phyloP scores from a whole-genome alignment of 2,329 filamentous ascomycete species.

The Sclerotinia spermophila region DNA sequence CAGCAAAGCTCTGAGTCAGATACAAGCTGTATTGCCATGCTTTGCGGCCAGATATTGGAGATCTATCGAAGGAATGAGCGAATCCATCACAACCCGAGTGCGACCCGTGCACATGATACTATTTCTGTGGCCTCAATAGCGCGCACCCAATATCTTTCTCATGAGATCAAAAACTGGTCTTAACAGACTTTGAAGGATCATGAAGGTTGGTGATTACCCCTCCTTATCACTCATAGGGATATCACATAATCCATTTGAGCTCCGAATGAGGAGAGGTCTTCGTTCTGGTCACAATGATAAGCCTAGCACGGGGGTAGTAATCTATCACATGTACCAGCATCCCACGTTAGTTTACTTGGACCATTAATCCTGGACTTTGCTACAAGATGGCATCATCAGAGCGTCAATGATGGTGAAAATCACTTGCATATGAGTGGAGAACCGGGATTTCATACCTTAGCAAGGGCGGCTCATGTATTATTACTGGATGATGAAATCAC shows the following conservation, averaged over 20 bases:
- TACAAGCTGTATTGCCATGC: background rate
- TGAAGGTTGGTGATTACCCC: background rate
- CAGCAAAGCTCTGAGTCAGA: background rate
- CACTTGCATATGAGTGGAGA: conserved; percentile 13
- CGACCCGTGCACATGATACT: background rate
- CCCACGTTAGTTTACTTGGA: background rate
- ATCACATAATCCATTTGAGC: background rate
- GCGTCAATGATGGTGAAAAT: conserved; percentile 3
- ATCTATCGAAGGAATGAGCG: background rate
- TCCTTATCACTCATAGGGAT: background rate
- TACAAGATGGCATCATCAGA: background rate
- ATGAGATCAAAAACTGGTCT: background rate
- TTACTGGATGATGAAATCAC: background rate
- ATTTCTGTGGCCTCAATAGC: background rate
- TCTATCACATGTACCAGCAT: background rate
- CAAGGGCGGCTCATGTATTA: background rate
- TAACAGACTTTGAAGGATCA: background rate
- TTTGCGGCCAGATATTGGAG: background rate
- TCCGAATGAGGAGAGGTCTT: background rate
- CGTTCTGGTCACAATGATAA: background rate
- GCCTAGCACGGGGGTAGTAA: background rate
- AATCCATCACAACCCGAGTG: background rate
- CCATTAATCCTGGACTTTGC: conserved; percentile 1
- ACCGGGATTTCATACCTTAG: background rate
- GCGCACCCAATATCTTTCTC: no score